Percentiles rank a stretch among this genome's conserved stretches.
Conservation (phyloP, 2,329 filamentous ascomycete species). For the Cladosporium austrohemisphaericum region DNA sequence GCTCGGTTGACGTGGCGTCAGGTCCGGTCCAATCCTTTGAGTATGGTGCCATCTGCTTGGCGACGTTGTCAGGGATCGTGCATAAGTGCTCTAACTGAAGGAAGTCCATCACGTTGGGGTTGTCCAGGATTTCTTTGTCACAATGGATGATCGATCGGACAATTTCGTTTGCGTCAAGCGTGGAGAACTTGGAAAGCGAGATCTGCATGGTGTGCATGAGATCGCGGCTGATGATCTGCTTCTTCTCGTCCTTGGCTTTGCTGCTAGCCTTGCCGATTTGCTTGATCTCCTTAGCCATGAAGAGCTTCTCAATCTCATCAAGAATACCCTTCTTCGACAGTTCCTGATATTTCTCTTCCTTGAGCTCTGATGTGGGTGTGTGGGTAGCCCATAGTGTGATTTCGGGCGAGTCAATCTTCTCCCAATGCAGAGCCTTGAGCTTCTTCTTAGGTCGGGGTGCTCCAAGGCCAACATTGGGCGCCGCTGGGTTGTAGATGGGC, state of each 20-base stretch:
- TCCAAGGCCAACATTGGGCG: constrained; percentile 64
- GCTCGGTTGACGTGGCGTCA: constrained; percentile 69
- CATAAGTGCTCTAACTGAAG: constrained; percentile 88
- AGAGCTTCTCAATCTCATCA: constrained; percentile 95
- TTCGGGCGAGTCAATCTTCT: constrained; percentile 90
- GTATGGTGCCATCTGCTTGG: constrained; percentile 90
- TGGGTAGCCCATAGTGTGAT: constrained; percentile 91
- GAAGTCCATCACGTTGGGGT: constrained; percentile 93
- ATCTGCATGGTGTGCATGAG: constrained; percentile 90
- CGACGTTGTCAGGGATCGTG: constrained; percentile 83
- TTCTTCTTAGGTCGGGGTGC: constrained; percentile 96
- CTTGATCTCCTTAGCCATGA: constrained; percentile 96
- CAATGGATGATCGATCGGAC: constrained; percentile 94
- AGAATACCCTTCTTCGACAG: constrained; percentile 91
- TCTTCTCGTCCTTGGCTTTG: constrained; percentile 84
- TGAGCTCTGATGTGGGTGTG: constrained; percentile 77
- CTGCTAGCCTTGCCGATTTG: constrained; percentile 64
- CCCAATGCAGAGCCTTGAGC: constrained; percentile 98
- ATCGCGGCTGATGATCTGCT: constrained; percentile 90
- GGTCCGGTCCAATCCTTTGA: constrained; percentile 94
- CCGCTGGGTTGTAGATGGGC: constrained; percentile 52
- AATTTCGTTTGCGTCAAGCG: constrained; percentile 75
- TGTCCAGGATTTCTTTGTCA: constrained; percentile 82
- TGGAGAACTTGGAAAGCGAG: constrained; percentile 88
- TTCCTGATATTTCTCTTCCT: constrained; percentile 94